Conservation (phyloP, 257 asterid species). For the Jaltomata sinuosa region DNA sequence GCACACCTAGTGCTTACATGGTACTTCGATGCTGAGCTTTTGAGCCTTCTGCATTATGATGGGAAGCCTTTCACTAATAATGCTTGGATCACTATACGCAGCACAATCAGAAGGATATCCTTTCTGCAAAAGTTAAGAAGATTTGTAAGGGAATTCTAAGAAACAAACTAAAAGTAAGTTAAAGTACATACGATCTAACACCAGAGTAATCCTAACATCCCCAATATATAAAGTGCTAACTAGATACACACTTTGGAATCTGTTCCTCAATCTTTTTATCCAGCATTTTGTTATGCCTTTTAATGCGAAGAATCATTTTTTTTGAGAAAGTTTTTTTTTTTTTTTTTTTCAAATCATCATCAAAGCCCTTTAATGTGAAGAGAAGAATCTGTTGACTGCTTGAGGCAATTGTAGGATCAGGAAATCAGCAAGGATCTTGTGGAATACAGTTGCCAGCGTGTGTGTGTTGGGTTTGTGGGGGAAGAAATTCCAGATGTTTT, state of each 20-base stretch:
- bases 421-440: background rate
- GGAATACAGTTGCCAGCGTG: background rate
- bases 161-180: background rate
- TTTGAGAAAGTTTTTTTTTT: too few species aligned
- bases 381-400: background rate
- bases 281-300: background rate
- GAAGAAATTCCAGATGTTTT: background rate
- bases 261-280: background rate
- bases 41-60: constrained; percentile 61
- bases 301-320: too few species aligned
- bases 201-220: background rate
- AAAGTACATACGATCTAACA: background rate
- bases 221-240: background rate
- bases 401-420: background rate
- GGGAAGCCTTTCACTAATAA: constrained; percentile 75
- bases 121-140: constrained; percentile 54
- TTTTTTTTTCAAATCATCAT: too few species aligned
- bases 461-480: background rate
- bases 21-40: constrained; percentile 51
- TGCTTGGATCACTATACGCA: constrained; percentile 83
- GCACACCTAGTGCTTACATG: constrained; percentile 33
- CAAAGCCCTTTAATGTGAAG: too few species aligned
- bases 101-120: constrained; percentile 85
- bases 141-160: background rate
- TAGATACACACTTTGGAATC: background rate